Evolutionary conservation across 2,329 filamentous ascomycete species (phyloP).

Genomic region (Neurospora crassa): DNA sequence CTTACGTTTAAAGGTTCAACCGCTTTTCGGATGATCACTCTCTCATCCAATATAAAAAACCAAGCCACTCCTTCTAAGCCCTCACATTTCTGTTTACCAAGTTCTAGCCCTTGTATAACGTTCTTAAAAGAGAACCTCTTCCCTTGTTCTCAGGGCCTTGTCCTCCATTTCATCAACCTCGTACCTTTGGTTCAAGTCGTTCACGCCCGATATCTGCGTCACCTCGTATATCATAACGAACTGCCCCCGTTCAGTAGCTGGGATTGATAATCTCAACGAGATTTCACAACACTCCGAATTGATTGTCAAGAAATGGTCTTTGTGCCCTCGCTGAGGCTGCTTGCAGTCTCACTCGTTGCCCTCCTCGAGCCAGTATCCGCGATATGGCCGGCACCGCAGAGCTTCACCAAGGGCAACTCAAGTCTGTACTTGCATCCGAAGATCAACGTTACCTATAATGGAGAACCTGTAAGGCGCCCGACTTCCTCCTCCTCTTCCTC

Average conservation of each 20-base stretch:
- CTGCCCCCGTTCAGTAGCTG: neutral
- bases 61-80: neutral
- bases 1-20: neutral
- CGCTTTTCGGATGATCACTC: neutral
- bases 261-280: neutral
- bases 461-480: conserved; percentile 41
- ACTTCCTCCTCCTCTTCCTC: conserved; percentile 28
- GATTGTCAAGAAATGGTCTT: conserved; percentile 8
- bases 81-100: neutral
- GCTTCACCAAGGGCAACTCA: conserved; percentile 40
- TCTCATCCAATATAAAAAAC: neutral
- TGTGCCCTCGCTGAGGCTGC: conserved; percentile 6
- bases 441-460: conserved; percentile 49
- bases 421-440: conserved; percentile 43
- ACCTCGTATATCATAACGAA: neutral
- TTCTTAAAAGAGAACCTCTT: neutral
- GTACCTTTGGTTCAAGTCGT: neutral
- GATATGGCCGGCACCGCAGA: conserved; percentile 48
- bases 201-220: neutral
- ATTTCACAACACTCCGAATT: neutral
- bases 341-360: conserved; percentile 31
- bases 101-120: neutral
- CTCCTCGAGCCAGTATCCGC: conserved; percentile 35
- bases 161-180: neutral
- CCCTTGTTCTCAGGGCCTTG: neutral